A percentile compares a stretch with the other conserved stretches of the same genome.
phyloP scores from a whole-genome alignment of 108 stramenopile genomes.

The Fragilaria crotonensis region DNA sequence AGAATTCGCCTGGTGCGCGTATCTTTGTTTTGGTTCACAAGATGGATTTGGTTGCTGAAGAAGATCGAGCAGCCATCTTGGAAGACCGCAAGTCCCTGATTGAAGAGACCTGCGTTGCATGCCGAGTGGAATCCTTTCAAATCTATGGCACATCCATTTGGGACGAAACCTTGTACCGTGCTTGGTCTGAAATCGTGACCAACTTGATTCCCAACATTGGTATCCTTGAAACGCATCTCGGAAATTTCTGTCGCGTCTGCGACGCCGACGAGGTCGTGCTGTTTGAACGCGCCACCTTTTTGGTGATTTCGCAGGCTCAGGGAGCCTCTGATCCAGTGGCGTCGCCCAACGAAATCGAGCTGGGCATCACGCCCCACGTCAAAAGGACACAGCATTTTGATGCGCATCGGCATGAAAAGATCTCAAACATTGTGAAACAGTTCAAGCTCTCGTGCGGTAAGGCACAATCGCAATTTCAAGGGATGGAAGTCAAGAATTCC shows the following conservation, averaged over 20 bases:
- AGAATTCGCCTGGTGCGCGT: constrained; percentile 91
- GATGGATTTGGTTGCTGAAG: constrained; percentile 95
- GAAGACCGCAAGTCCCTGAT: constrained; percentile 78
- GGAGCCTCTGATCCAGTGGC: neutral
- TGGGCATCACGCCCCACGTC: constrained; percentile 1
- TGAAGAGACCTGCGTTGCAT: constrained; percentile 54
- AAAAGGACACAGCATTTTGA: constrained; percentile 79
- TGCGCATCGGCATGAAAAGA: constrained; percentile 99
- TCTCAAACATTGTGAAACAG: constrained; percentile 99
- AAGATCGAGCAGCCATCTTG: constrained; percentile 79
- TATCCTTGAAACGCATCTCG: constrained; percentile 85
- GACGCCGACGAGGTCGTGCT: constrained; percentile 98
- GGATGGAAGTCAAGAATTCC: constrained; percentile 92
- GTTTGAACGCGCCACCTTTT: constrained; percentile 96
- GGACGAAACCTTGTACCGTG: constrained; percentile 99
- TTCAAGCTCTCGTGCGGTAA: constrained; percentile 97
- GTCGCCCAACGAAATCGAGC: neutral
- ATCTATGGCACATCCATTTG: constrained; percentile 96
- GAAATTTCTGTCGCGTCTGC: constrained; percentile 88
- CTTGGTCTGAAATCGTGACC: constrained; percentile 95
- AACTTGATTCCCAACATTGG: constrained; percentile 96
- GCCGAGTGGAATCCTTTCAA: constrained; percentile 72
- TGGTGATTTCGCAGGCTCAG: constrained; percentile 91
- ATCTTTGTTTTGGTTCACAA: constrained; percentile 98
- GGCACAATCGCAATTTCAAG: constrained; percentile 92